phyloP scores from a whole-genome alignment of 164 flowering plant genomes.

The Vitis riparia region DNA sequence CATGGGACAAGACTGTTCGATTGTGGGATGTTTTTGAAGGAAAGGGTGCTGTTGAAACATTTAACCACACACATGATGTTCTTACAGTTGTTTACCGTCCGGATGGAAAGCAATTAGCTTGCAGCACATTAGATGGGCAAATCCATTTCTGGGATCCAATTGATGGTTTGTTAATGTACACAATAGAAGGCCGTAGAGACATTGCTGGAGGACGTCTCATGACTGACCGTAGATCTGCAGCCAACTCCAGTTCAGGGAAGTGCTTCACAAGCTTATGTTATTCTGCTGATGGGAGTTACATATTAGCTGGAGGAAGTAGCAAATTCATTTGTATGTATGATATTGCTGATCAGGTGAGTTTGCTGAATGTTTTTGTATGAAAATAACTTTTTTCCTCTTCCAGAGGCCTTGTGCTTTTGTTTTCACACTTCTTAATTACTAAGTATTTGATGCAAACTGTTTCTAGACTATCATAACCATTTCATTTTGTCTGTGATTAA shows the following conservation, averaged over 20 bases:
- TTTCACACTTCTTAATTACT: not conserved
- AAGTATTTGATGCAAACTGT: too few species aligned
- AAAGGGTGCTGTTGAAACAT: constrained; percentile 90
- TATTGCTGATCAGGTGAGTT: constrained; percentile 90
- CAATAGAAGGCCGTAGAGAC: constrained; percentile 96
- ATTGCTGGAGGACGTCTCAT: constrained; percentile 94
- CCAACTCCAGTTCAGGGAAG: constrained; percentile 88
- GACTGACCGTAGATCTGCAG: constrained; percentile 96
- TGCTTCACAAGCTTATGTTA: constrained; percentile 89
- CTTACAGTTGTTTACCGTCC: constrained; percentile 92
- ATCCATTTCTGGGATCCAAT: constrained; percentile 97
- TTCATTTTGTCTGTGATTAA: too few species aligned
- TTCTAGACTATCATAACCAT: too few species aligned
- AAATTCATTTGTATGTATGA: constrained; percentile 97
- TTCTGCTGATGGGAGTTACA: constrained; percentile 96
- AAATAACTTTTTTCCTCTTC: not conserved
- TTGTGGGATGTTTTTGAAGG: constrained; percentile 95
- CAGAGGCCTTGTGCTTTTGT: not conserved
- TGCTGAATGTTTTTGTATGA: not conserved
- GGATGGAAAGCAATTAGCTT: constrained; percentile 94
- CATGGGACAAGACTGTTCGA: constrained; percentile 96
- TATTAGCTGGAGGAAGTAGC: constrained; percentile 95
- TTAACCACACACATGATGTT: constrained; percentile 91
- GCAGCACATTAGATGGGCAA: constrained; percentile 90
- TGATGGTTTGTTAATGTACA: constrained; percentile 80